Base-by-base conservation (phyloP, 768 basidiomycete species). In the Trametes cingulata region DNA sequence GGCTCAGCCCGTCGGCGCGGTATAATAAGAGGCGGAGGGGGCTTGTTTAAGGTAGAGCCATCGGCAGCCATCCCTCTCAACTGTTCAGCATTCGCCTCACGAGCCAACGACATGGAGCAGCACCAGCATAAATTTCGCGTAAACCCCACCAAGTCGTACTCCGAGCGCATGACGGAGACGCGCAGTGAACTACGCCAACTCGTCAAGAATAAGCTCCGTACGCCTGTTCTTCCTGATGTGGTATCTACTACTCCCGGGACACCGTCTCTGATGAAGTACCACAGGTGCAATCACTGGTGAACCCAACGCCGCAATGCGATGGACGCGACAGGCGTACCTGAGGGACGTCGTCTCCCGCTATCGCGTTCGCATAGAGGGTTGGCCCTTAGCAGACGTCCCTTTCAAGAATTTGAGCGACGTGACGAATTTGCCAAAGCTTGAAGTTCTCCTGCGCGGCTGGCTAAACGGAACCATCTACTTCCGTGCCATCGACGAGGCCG, bases 391-490 rank as follows among this genome's bases (percentile, higher is more conserved):
- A 2, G 67, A 71, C 22, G 63, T 71, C 36, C 68, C 68, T 22
- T 71, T 71, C 65, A 65, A 65, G 58, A 71, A 71, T 59, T 62
- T 71, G 10, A 65, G 63, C 65, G 67, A 71, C 58, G 65, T 71
- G 25, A 63, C 70, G 9, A 71, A 71, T 65, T 52, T 69, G 7
- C 59, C 62, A 24, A 67, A 66, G 57, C 65, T 71, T n/a, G 70
- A 71, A 53, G 41, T 62, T 6, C 65, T 71, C 13, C 60, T 68
- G 17, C 58, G 56, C n/a, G 68, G 68, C 7, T 71, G 67, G 67
- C 56, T 63, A 50, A 51, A 47, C 13, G 63, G 65, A 4, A 41
- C 56, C 19, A 71, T 71, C 41, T 63, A 54, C 51, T 71, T 71
- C 62, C 58, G 66, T 3, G 50, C 50, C 3, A 66, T 71, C 49